Percentiles rank a stretch among this genome's conserved stretches.
phyloP scores from a whole-genome alignment of 2,329 filamentous ascomycete genomes.

The Colletotrichum phormii region DNA sequence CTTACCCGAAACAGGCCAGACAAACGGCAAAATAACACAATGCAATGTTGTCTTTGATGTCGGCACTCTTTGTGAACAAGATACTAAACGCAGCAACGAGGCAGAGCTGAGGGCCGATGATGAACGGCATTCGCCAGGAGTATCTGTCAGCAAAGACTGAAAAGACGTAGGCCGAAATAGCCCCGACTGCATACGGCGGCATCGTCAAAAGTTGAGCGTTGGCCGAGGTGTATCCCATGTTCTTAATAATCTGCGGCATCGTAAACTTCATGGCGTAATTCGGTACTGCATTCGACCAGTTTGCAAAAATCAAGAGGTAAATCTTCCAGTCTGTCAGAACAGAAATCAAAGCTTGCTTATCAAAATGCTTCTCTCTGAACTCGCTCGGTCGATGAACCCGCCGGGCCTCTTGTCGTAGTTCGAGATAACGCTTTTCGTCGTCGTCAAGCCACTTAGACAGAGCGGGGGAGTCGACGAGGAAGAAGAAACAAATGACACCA shows the following conservation, averaged over 20 bases:
- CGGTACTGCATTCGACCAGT: conserved; percentile 54
- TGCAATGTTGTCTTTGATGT: conserved; percentile 53
- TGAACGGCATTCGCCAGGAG: conserved; percentile 53
- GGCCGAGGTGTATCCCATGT: conserved; percentile 53
- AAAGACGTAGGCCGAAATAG: conserved; percentile 46
- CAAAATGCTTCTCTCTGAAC: conserved; percentile 45
- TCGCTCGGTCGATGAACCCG: conserved; percentile 40
- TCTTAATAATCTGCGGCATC: conserved; percentile 52
- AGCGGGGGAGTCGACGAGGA: conserved; percentile 57
- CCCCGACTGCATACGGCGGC: conserved; percentile 50
- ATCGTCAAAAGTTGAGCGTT: conserved; percentile 47
- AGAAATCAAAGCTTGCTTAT: conserved; percentile 47
- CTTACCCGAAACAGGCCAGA: conserved; percentile 49
- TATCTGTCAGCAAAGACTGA: conserved; percentile 50
- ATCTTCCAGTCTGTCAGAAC: conserved; percentile 61
- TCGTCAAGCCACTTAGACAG: conserved; percentile 50
- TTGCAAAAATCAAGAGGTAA: conserved; percentile 54
- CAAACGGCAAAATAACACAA: conserved; percentile 57
- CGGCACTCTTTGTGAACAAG: conserved; percentile 48
- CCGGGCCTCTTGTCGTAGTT: conserved; percentile 50
- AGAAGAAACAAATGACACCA: conserved; percentile 54
- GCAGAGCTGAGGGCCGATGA: conserved; percentile 47
- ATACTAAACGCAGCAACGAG: conserved; percentile 51
- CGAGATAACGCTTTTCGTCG: conserved; percentile 54
- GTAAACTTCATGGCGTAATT: conserved; percentile 49